Evolutionary conservation across 2,329 filamentous ascomycete genomes (phyloP).

Genomic region (Cryoendolithus antarcticus): DNA sequence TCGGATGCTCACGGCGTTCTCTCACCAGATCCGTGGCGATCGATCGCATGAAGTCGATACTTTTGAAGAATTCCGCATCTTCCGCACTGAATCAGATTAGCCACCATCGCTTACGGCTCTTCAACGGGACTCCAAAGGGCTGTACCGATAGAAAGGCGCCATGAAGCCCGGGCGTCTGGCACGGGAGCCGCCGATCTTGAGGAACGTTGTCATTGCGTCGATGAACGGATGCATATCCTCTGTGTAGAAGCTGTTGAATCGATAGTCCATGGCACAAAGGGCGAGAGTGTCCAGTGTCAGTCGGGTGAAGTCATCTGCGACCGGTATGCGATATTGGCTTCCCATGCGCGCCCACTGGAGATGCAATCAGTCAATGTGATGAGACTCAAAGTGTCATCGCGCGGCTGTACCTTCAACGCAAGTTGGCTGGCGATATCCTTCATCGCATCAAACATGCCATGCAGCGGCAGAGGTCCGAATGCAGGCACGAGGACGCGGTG

Average conservation of each 20-base stretch:
- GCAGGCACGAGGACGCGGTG: conserved; percentile 36
- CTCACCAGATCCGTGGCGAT: conserved; percentile 7
- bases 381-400: too few relatives aligned
- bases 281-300: conserved; percentile 58
- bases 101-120: background rate
- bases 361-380: background rate
- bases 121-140: background rate
- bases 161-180: conserved; percentile 34
- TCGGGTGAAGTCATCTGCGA: conserved; percentile 55
- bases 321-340: conserved; percentile 41
- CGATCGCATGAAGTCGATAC: conserved; percentile 6
- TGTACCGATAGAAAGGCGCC: conserved; percentile 29
- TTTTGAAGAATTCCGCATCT: conserved; percentile 1
- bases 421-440: conserved; percentile 5
- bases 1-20: conserved; percentile 6
- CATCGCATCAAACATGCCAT: conserved; percentile 29
- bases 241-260: conserved; percentile 64
- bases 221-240: conserved; percentile 58
- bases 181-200: conserved; percentile 41
- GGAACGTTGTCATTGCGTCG: conserved; percentile 51
- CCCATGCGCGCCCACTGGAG: conserved; percentile 26
- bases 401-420: too few relatives aligned
- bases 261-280: conserved; percentile 54
- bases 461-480: conserved; percentile 34
- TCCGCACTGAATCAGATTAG: conserved; percentile 1